Base-by-base conservation (phyloP, 2,329 filamentous ascomycete species). In the Ophiocordyceps camponoti-saundersi region DNA sequence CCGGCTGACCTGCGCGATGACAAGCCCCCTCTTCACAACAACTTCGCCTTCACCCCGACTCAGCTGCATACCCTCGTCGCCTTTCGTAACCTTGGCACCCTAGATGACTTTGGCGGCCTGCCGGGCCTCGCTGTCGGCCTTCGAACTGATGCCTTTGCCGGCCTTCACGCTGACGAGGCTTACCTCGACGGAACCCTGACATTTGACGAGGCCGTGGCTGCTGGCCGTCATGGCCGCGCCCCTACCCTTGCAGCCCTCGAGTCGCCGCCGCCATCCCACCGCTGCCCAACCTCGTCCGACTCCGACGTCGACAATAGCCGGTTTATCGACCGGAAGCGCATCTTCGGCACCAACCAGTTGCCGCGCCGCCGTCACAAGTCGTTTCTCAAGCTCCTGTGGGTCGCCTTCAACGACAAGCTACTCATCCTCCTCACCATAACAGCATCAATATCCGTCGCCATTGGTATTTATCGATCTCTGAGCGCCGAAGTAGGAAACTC, bases 401-500 rank as follows among this genome's bases (percentile, higher is more conserved):
- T 86, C 55, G 82, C 83, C 1, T 86, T 85, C 64, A 87, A 88
- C 57, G 84, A 89, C 62, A 89, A 88, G 56, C 78, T 89, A 12
- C 66, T 87, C 46, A 82, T 87, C 47, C 65, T 87, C 5, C 68
- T 87, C 49, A 82, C 80, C 1, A 69, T 79, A 20, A 82, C 83
- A 8, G 84, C 83, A 1, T 68, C 75, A n/a, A 77, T 89, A 34
- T 87, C 84, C 2, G 68, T 89, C 23, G 79, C 77, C 0, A 73
- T 89, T 40, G 84, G 84, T 43, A 74, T 88, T 1, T 87, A 86
- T 55, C 80, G 88, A 56, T 79, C 81, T 1, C 70, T 82, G 45
- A 77, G 73, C 16, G 70, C 72, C 3, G 60, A 68, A 6, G 61
- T 69, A 11, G 66, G 61, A 40, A 58, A 64, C 39, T 67, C 77